phyloP scores from a whole-genome alignment of 2,329 filamentous ascomycete genomes.

The Fusarium tupiense region DNA sequence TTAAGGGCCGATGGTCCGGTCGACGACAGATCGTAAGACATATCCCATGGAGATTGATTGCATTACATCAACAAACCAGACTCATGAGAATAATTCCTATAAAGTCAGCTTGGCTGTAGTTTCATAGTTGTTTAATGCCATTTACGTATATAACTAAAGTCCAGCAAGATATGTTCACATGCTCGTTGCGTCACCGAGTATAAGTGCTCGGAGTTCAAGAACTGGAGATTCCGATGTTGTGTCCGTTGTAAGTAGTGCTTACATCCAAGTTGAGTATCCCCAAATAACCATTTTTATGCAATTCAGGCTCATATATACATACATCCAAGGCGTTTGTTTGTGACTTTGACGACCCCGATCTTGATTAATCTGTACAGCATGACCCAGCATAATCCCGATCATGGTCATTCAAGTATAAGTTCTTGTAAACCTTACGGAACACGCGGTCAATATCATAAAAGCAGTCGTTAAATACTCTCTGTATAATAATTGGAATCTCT shows the following conservation, averaged over 20 bases:
- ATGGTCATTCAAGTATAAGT: neutral
- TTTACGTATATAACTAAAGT: accelerated
- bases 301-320: neutral
- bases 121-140: accelerated
- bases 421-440: neutral
- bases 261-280: neutral
- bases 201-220: neutral
- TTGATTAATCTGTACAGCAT: neutral
- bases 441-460: neutral
- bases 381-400: neutral
- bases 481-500: neutral
- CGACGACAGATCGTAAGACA: neutral
- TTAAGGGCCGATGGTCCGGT: neutral
- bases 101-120: accelerated
- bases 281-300: too few species aligned
- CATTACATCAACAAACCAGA: neutral
- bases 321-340: neutral
- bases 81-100: neutral
- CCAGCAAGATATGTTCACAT: neutral
- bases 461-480: accelerated
- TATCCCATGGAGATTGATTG: neutral
- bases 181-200: neutral
- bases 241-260: neutral
- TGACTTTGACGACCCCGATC: accelerated
- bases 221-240: neutral